Conservation (phyloP, 495 filamentous ascomycete genomes). For the Penicillium canariense region DNA sequence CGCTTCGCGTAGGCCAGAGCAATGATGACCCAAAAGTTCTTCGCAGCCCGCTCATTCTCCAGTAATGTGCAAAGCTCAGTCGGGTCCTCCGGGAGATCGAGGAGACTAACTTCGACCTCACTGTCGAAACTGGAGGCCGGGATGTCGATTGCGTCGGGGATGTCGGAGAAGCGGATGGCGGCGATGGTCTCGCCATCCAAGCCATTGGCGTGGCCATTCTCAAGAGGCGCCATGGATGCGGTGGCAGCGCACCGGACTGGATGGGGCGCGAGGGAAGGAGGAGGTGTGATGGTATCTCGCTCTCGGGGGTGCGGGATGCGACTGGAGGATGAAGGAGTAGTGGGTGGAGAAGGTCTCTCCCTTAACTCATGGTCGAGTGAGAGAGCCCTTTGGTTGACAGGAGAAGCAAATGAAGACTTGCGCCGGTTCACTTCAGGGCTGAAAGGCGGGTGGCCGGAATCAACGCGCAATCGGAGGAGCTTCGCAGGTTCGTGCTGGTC, state of each 20-base stretch:
- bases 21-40: conserved; percentile 92
- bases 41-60: conserved; percentile 84
- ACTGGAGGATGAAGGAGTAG: conserved; percentile 14
- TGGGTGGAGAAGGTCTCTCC: conserved; percentile 7
- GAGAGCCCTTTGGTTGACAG: conserved; percentile 11
- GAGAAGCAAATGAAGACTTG: not conserved
- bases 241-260: not conserved
- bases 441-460: conserved; percentile 3
- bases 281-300: not conserved
- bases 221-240: conserved; percentile 50
- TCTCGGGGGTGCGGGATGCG: conserved; percentile 13
- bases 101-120: conserved; percentile 90
- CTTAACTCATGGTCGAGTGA: conserved; percentile 40
- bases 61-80: conserved; percentile 92
- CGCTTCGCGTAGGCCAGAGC: conserved; percentile 97
- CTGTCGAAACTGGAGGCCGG: conserved; percentile 77
- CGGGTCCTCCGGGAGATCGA: conserved; percentile 87
- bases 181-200: conserved; percentile 31
- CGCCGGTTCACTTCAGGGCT: conserved; percentile 9
- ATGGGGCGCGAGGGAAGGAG: conserved; percentile 2
- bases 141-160: conserved; percentile 85
- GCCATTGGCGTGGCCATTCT: conserved; percentile 57
- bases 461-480: conserved; percentile 23
- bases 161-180: conserved; percentile 74
- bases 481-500: conserved; percentile 16